Base-by-base conservation (phyloP, 2,329 filamentous ascomycete species). In the Aspergillus latus region DNA sequence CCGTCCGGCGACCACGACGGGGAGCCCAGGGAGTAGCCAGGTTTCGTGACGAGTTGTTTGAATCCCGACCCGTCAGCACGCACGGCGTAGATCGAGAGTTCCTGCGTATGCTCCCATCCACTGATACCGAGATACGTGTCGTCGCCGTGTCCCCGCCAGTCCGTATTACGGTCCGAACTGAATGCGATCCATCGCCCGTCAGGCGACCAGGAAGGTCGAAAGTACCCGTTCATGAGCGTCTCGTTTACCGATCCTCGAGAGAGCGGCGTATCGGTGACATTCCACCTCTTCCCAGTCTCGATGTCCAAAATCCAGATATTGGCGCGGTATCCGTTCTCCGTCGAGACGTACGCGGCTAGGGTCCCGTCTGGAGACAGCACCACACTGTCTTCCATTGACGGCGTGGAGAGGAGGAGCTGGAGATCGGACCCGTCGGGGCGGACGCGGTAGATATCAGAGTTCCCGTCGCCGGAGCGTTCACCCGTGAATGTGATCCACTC, bases 291-390 rank as follows among this genome's bases (percentile, higher is more conserved):
- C 2, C 72, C 71, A 0, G 72, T 75, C 2, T 58, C 52, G 1
- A 78, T 50, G 51, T 78, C 67, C 61, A 67, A 68, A 11, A 78
- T 65, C 72, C 71, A 77, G 57, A 78, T 69, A 56, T 78, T 77
- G 42, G 73, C 66, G 16, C 60, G 70, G 54, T 72, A 72, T 26
- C 64, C 70, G 26, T 65, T 61, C 8, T 46, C 64, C 0, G 75
- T 78, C 0, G 75, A 77, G 0, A 77, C 74, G 59, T 72, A 78
- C n/a, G 75, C 76, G 5, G 69, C 59, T 28, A 66, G 61, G 4
- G 52, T 75, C 2, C 72, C 71, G 52, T 78, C 65, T 0, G 75
- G 76, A 0, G 74, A 78, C 0, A 78, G 47, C 0, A 67, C 68
- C 8, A 63, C 70, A 0, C 64, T 66, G 54, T 77, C 76, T 54